phyloP scores from a whole-genome alignment of 345 rosid species.

The Viola odorata region DNA sequence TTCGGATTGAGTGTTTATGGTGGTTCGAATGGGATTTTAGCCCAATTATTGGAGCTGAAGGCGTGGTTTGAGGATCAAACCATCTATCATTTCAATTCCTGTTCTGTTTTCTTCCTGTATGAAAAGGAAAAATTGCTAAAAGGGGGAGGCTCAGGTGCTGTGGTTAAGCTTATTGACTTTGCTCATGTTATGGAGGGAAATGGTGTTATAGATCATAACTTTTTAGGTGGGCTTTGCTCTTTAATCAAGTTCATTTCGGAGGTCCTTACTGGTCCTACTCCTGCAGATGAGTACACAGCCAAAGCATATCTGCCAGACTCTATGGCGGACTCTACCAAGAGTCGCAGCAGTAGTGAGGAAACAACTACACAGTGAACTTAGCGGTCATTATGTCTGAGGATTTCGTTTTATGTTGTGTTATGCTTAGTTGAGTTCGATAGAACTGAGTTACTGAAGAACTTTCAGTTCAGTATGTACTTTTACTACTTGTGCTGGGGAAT shows the following conservation, averaged over 20 bases:
- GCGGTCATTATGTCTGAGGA: neutral
- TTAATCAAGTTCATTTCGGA: conserved; percentile 72
- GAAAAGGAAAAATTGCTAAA: conserved; percentile 46
- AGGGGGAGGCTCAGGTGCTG: conserved; percentile 32
- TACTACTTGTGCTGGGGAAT: neutral
- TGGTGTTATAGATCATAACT: conserved; percentile 93
- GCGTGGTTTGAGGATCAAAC: conserved; percentile 95
- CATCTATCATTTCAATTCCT: conserved; percentile 70
- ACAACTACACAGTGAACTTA: conserved; percentile 5
- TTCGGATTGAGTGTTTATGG: conserved; percentile 53
- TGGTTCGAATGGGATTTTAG: conserved; percentile 57
- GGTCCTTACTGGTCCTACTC: conserved; percentile 39
- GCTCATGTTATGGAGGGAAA: conserved; percentile 80
- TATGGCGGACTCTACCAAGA: conserved; percentile 22
- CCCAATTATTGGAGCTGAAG: conserved; percentile 72
- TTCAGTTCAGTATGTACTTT: neutral
- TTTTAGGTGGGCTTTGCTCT: conserved; percentile 92
- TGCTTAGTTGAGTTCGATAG: neutral
- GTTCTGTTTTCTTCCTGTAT: conserved; percentile 70
- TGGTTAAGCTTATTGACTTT: conserved; percentile 82
- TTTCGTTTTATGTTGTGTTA: neutral
- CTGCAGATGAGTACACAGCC: conserved; percentile 34
- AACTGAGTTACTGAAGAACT: neutral
- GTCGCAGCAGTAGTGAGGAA: conserved; percentile 7
- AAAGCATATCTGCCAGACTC: conserved; percentile 14